Base-by-base conservation (phyloP, 1,284 basidiomycete genomes). In the Malassezia vespertilionis region DNA sequence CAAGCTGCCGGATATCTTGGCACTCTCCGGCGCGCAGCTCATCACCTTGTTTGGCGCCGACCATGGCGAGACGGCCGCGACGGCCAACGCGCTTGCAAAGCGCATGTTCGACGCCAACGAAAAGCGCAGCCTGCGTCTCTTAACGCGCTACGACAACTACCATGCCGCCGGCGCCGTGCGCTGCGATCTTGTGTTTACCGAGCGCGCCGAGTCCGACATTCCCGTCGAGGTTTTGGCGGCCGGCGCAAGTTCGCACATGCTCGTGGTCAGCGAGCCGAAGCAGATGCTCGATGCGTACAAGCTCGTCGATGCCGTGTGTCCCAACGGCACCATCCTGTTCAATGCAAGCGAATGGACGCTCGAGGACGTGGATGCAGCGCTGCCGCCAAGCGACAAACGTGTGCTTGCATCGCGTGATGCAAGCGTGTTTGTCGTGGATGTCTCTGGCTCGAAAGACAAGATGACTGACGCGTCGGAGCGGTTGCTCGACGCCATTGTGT, bases 141-240 rank as follows among this genome's bases (percentile, higher is more conserved):
- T 67, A 21, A 53, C 63, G 34, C 64, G 67, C 45, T 65, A 46
- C 57, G 67, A 70, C 56, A 69, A 67, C 53, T 70, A 57, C 41
- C 58, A 55, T 35, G 60, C 59, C 2, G 52, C 57, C 27, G 65
- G 65, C 26, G 52, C 65, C 14, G 54, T 67, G 15, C 61, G 67
- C 28, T 53, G 59, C 34, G 67, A 69, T 49, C 37, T 69, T 27
- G 52, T 69, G 37, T 23, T 61, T 15, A 52, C 58, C 17, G 52
- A 54, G 34, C 58, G 57, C 11, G 49, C 56, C 24, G 54, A 51
- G 17, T 42, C 53, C 4, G 58, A 60, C 14, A 53, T 61, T 18
- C 66, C 66, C 12, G 53, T 68, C 26, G 52, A 56, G 8, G 52
- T 69, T 11, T 58, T 56, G 7, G 55, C 58, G 35, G 55, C 61